Percentiles rank a stretch among this genome's conserved stretches.
phyloP scores from a whole-genome alignment of 225 moss, liverwort and hornwort genomes.

The Thuidium tamariscinum region DNA sequence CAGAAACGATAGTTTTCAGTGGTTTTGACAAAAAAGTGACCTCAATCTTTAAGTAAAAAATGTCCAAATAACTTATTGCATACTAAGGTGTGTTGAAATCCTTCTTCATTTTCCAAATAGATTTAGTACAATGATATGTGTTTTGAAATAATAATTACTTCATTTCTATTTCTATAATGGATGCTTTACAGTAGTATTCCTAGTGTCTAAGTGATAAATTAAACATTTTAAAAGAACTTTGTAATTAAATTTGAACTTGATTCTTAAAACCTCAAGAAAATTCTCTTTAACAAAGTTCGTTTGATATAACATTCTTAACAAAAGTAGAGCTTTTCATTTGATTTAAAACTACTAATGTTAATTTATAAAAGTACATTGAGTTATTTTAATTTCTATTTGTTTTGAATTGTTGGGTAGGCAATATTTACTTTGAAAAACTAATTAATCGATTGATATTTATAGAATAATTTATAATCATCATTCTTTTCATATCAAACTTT shows the following conservation, averaged over 20 bases:
- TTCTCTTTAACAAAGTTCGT: not conserved
- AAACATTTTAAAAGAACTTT: not conserved
- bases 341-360: not conserved
- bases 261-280: not conserved
- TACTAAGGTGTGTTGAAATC: not conserved
- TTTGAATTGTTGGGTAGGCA: not conserved
- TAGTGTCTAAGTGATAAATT: not conserved
- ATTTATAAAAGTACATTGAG: not conserved
- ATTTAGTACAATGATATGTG: too few species aligned
- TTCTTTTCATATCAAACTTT: not conserved
- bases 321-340: not conserved
- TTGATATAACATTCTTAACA: not conserved
- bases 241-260: not conserved
- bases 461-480: not conserved
- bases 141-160: not conserved
- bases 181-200: not conserved
- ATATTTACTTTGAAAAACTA: not conserved
- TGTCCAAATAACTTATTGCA: not conserved
- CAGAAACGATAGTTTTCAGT: too few species aligned
- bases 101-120: not conserved
- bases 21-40: too few species aligned
- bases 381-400: not conserved
- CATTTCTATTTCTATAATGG: not conserved
- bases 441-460: not conserved
- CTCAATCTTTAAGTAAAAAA: too few species aligned